Conservation (phyloP, 1,284 basidiomycete species). For the Microbotryomycetes sp. region DNA sequence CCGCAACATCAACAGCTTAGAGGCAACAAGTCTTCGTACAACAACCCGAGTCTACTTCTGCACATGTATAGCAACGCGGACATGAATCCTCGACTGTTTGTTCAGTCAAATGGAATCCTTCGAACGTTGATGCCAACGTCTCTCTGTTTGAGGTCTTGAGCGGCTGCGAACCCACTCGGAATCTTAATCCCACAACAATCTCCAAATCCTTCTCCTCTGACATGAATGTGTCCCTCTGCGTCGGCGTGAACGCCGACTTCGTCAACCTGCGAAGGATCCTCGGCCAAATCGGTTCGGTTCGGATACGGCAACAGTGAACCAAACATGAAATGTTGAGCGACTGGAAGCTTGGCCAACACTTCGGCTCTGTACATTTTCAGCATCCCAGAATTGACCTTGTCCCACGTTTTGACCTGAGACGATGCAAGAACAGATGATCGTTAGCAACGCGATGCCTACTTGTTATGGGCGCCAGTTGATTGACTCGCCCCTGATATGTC, state of each 20-base stretch:
- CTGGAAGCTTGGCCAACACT: constrained; percentile 89
- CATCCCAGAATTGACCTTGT: constrained; percentile 96
- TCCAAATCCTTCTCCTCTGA: constrained; percentile 63
- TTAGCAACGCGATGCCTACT: neutral
- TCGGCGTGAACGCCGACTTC: constrained; percentile 42
- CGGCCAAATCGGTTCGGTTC: constrained; percentile 40
- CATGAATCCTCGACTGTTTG: neutral
- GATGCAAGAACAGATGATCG: neutral
- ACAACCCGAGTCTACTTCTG: neutral
- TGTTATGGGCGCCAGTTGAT: neutral
- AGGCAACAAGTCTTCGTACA: neutral
- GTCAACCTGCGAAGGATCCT: constrained; percentile 26
- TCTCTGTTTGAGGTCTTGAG: constrained; percentile 32
- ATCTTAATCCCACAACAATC: constrained; percentile 55
- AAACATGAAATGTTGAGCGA: constrained; percentile 94
- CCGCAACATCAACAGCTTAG: neutral
- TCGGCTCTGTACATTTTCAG: constrained; percentile 96
- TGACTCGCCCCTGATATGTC: constrained; percentile 79
- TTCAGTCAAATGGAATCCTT: constrained; percentile 30
- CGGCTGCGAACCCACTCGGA: constrained; percentile 44
- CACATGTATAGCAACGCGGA: neutral
- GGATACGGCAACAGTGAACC: constrained; percentile 74
- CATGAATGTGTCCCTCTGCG: constrained; percentile 59
- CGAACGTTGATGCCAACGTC: neutral
- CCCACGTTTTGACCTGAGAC: constrained; percentile 80